Conservation (phyloP, 495 filamentous ascomycete species). For the Annulohypoxylon stygium region DNA sequence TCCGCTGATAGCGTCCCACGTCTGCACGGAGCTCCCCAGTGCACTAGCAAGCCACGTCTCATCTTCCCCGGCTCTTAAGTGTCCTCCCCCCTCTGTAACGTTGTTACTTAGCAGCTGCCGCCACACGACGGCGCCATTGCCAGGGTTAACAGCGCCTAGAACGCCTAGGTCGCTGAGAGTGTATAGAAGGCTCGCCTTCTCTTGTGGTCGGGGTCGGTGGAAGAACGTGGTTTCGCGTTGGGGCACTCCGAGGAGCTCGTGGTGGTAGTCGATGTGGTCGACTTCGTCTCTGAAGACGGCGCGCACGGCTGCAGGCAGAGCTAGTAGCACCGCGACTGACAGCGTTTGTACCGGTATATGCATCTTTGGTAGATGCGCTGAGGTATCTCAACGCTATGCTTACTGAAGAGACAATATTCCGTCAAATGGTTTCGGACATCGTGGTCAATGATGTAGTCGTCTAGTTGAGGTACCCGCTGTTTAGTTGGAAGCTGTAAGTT, state of each 20-base stretch:
- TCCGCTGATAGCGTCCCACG: slow-evolving; percentile 89
- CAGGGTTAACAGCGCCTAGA: slow-evolving; percentile 90
- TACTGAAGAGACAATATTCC: slow-evolving; percentile 9
- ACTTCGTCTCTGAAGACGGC: slow-evolving; percentile 94
- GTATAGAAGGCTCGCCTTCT: slow-evolving; percentile 90
- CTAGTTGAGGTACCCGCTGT: slow-evolving; percentile 5
- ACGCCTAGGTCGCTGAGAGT: slow-evolving; percentile 85
- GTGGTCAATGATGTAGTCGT: slow-evolving; percentile 1
- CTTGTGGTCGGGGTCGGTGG: slow-evolving; percentile 82
- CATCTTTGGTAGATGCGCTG: slow-evolving; percentile 41
- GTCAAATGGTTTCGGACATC: slow-evolving; percentile 27
- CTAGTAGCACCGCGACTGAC: slow-evolving; percentile 52
- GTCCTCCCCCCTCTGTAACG: slow-evolving; percentile 59
- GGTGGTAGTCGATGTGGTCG: slow-evolving; percentile 92
- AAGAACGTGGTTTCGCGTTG: slow-evolving; percentile 90
- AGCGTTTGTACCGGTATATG: slow-evolving; percentile 43
- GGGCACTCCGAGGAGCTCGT: slow-evolving; percentile 86
- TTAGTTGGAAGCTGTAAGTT: background rate
- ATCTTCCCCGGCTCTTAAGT: slow-evolving; percentile 79
- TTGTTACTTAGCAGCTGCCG: slow-evolving; percentile 72
- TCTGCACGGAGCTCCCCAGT: slow-evolving; percentile 72
- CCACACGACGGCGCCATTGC: slow-evolving; percentile 87
- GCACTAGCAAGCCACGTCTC: slow-evolving; percentile 80
- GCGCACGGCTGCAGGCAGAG: slow-evolving; percentile 57
- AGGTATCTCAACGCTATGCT: slow-evolving; percentile 36